These are phyloP conservation scores for Lanmaoa pseudosensibilis DNA, from an alignment of 768 basidiomycete genomes.

Conservation along the genomic window DNA sequence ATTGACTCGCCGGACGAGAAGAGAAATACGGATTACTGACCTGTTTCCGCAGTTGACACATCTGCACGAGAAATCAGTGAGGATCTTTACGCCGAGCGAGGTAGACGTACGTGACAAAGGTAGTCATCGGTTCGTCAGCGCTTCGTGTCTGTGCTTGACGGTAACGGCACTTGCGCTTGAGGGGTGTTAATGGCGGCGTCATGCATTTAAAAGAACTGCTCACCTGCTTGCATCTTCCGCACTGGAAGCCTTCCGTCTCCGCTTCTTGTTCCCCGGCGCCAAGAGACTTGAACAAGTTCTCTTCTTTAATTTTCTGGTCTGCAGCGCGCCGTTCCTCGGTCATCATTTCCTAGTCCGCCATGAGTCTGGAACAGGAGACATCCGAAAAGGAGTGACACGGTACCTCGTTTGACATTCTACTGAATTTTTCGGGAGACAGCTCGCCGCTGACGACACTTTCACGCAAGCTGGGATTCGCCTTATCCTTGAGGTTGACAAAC, in stretches of 20 bases:
- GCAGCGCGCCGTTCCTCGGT: slow-evolving; percentile 87
- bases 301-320: slow-evolving; percentile 76
- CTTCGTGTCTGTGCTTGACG: slow-evolving; percentile 96
- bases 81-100: background rate
- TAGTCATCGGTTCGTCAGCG: slow-evolving; percentile 99
- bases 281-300: slow-evolving; percentile 88
- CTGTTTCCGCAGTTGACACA: slow-evolving; percentile 69
- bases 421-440: slow-evolving; percentile 65
- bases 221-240: slow-evolving; percentile 89
- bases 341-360: slow-evolving; percentile 79
- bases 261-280: slow-evolving; percentile 88
- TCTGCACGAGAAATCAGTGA: slow-evolving; percentile 31
- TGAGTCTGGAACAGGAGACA: background rate
- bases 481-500: slow-evolving; percentile 94
- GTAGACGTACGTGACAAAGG: slow-evolving; percentile 77
- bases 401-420: slow-evolving; percentile 81
- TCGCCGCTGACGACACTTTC: slow-evolving; percentile 86
- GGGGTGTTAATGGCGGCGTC: background rate
- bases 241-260: slow-evolving; percentile 98
- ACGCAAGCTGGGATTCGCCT: slow-evolving; percentile 83
- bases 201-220: slow-evolving; percentile 11
- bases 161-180: slow-evolving; percentile 81
- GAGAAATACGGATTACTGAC: slow-evolving; percentile 28
- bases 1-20: background rate
- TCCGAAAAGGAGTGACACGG: background rate